Percentiles rank a stretch among this genome's conserved stretches.
phyloP scores from a whole-genome alignment of 345 rosid genomes.

The Euphorbia lathyris region DNA sequence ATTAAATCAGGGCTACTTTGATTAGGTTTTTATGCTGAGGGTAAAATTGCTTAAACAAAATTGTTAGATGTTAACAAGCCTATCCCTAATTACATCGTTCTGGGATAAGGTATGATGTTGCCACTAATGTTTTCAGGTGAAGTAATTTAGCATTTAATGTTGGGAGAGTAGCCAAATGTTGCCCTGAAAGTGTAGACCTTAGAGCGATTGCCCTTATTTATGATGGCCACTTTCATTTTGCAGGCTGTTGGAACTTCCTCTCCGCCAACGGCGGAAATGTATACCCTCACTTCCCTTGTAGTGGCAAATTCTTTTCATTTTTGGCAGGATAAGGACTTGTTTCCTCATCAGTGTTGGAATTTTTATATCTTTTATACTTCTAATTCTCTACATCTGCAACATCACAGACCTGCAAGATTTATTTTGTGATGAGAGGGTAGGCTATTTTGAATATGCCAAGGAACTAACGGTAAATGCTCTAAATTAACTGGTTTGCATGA shows the following conservation, averaged over 20 bases:
- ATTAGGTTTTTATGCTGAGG: not conserved
- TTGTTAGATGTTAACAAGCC: too few relatives aligned
- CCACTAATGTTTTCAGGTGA: too few relatives aligned
- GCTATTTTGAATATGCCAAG: conserved; percentile 64
- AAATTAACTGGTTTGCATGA: not conserved
- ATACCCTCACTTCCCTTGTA: conserved; percentile 9
- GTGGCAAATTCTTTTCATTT: conserved; percentile 7
- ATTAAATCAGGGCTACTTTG: not conserved
- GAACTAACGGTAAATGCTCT: conserved; percentile 57
- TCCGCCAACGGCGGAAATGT: conserved; percentile 66
- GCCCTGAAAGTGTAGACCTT: too few relatives aligned
- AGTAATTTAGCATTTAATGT: too few relatives aligned
- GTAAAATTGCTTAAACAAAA: too few relatives aligned
- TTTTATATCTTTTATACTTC: conserved; percentile 1
- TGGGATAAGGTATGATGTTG: too few relatives aligned
- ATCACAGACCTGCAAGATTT: conserved; percentile 56
- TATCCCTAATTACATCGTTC: too few relatives aligned
- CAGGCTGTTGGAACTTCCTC: conserved; percentile 69
- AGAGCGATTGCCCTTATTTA: not conserved
- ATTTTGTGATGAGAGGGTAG: conserved; percentile 55
- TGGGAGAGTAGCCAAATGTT: not conserved
- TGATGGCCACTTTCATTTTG: conserved; percentile 16
- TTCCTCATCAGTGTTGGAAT: not conserved
- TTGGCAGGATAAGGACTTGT: not conserved
- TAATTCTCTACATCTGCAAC: conserved; percentile 7